These are phyloP conservation scores for Boletellus ananiceps DNA, from an alignment of 768 basidiomycete genomes.

Conservation along the genomic window DNA sequence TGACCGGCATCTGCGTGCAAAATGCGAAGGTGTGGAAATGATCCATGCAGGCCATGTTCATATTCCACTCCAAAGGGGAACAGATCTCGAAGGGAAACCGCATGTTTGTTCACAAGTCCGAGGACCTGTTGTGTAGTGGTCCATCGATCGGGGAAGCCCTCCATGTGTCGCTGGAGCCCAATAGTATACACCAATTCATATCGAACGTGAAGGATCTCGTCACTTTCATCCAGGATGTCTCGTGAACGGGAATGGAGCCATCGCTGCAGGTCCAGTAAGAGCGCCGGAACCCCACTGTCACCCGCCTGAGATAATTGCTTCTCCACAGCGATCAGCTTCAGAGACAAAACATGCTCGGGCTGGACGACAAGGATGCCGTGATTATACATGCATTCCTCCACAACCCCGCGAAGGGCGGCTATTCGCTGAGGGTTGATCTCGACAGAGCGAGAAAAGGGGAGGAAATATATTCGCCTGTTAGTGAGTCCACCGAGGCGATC, in stretches of 20 bases:
- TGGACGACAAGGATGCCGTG: conserved; percentile 43
- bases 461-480: conserved; percentile 30
- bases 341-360: conserved; percentile 50
- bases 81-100: not conserved
- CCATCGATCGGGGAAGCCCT: conserved; percentile 44
- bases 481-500: conserved; percentile 29
- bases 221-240: conserved; percentile 23
- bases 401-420: conserved; percentile 1
- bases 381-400: conserved; percentile 30
- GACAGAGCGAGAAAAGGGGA: conserved; percentile 31
- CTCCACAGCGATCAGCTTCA: conserved; percentile 36
- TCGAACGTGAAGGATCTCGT: conserved; percentile 40
- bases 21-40: conserved; percentile 13
- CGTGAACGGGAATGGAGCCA: conserved; percentile 19
- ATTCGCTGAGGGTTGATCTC: conserved; percentile 19
- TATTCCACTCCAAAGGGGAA: conserved; percentile 10
- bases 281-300: conserved; percentile 9
- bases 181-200: conserved; percentile 49
- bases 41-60: conserved; percentile 2
- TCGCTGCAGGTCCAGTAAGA: conserved; percentile 17
- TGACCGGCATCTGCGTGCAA: conserved; percentile 7
- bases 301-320: conserved; percentile 10
- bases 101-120: conserved; percentile 19
- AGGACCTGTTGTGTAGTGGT: conserved; percentile 36
- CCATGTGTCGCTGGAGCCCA: conserved; percentile 34